Conservation (phyloP, 805 yeast species). For the Myxozyma neotropica region DNA sequence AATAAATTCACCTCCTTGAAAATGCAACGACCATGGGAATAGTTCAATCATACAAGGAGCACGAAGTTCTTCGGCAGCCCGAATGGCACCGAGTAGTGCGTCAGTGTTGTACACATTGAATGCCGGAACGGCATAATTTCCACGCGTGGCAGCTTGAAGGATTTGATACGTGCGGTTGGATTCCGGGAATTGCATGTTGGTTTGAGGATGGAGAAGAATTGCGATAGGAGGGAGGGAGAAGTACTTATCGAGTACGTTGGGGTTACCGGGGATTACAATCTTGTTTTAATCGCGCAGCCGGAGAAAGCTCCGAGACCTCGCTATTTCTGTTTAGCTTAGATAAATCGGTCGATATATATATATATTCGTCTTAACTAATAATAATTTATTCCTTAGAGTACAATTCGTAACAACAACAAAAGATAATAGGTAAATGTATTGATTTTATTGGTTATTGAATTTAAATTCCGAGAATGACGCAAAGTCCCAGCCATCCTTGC, state of each 20-base stretch:
- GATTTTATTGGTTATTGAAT: too few species aligned
- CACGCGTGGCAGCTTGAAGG: slow-evolving; percentile 39
- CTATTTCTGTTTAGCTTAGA: too few species aligned
- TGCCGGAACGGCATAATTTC: slow-evolving; percentile 43
- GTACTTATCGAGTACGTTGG: background rate
- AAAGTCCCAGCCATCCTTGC: too few species aligned
- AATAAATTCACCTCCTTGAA: slow-evolving; percentile 40
- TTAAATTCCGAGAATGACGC: background rate
- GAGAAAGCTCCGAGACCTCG: background rate
- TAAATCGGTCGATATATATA: too few species aligned
- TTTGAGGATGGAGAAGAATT: background rate
- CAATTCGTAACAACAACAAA: background rate
- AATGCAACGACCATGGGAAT: slow-evolving; percentile 45
- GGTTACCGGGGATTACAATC: background rate
- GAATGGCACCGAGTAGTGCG: slow-evolving; percentile 42
- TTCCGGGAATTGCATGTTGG: slow-evolving; percentile 18
- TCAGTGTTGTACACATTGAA: slow-evolving; percentile 42
- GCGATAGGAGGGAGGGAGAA: background rate
- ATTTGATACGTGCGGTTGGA: slow-evolving; percentile 39
- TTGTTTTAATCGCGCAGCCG: background rate
- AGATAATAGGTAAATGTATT: background rate
- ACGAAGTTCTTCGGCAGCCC: slow-evolving; percentile 42
- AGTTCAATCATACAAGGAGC: slow-evolving; percentile 44
- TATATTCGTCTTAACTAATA: too few species aligned
- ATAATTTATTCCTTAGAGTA: too few species aligned